These are phyloP conservation scores for Cordyceps farinosa DNA, from an alignment of 2,329 filamentous ascomycete genomes.

Conservation along the genomic window DNA sequence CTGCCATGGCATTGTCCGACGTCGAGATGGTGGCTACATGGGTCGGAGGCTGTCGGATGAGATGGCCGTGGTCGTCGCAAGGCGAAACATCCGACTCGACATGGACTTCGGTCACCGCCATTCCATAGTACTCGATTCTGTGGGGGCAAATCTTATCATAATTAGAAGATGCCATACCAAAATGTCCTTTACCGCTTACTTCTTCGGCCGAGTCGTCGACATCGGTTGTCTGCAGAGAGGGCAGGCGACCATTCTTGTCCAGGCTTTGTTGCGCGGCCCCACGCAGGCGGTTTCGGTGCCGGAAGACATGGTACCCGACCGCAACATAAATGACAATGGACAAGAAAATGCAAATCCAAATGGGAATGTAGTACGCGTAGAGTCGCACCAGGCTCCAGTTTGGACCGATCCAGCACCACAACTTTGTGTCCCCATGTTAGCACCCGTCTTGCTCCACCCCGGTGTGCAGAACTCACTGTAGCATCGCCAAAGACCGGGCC, in stretches of 20 bases:
- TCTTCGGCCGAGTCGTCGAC: constrained; percentile 34
- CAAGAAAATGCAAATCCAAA: constrained; percentile 55
- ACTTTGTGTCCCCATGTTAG: constrained; percentile 32
- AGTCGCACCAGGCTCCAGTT: constrained; percentile 54
- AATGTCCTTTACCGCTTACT: constrained; percentile 22
- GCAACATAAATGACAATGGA: constrained; percentile 54
- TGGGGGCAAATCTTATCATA: neutral
- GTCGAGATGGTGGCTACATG: constrained; percentile 4
- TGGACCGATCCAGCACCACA: constrained; percentile 59
- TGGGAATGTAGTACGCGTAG: constrained; percentile 58
- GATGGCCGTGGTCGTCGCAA: constrained; percentile 7
- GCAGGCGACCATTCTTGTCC: constrained; percentile 23
- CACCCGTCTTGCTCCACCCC: neutral
- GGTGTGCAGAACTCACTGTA: constrained; percentile 41
- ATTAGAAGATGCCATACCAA: neutral
- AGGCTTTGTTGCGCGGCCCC: constrained; percentile 37
- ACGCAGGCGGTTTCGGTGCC: constrained; percentile 52
- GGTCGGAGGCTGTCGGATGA: neutral
- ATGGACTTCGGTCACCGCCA: constrained; percentile 48
- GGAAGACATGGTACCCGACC: constrained; percentile 57
- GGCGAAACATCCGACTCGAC: constrained; percentile 32
- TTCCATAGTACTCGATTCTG: constrained; percentile 39
- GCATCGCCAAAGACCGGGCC: constrained; percentile 52
- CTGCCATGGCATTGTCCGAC: neutral
- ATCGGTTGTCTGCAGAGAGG: constrained; percentile 27